Base-by-base conservation (phyloP, 768 basidiomycete genomes). In the Trametes coccinea region DNA sequence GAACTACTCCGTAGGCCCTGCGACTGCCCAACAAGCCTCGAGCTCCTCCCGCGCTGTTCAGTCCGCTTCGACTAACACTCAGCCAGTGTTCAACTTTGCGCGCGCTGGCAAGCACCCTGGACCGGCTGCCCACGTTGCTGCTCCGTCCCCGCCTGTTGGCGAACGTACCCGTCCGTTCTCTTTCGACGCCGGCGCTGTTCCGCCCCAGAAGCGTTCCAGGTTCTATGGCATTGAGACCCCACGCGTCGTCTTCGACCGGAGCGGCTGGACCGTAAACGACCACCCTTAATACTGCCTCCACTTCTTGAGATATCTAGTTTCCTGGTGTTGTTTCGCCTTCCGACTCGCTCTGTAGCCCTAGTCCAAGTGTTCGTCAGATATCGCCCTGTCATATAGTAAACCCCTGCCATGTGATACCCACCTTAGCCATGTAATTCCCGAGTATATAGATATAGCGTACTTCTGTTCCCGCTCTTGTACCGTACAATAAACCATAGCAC, bases 241-340 rank as follows among this genome's bases (percentile, higher is more conserved):
- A 2, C 57, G 49, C 5, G 50, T 59, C 40, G 49, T 59, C 2
- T 59, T 44, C 33, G 57, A 51, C 30, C 51, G 27, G 41, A 48
- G 50, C 31, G 57, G 57, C n/a, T 59, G 57, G 57, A 59, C 57
- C 41, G 57, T 59, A 16, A 51, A 37, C 34, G 34, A 59, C 49
- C 9, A 27, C n/a, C 5, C 53, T 53, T 59, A 31, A 59, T 31
- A 1, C 7, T 14, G 5, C 16, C 10, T 16, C n/a, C 7, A 4
- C 9, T 43, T 13, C 14, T 4, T 9, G 14, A 5, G 10, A 43
- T 43, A 14, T 14, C 41, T 14, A 5, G 41, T 43, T 43, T 14
- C 13, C 14, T n/a, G 5, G 14, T 43, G 6, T 8, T 14, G n/a
- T 43, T 43, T 43, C 7, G 5, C 8, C 9, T 14, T 14, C 13